Conservation (phyloP, 768 basidiomycete genomes). For the Lactifluus pinguis region DNA sequence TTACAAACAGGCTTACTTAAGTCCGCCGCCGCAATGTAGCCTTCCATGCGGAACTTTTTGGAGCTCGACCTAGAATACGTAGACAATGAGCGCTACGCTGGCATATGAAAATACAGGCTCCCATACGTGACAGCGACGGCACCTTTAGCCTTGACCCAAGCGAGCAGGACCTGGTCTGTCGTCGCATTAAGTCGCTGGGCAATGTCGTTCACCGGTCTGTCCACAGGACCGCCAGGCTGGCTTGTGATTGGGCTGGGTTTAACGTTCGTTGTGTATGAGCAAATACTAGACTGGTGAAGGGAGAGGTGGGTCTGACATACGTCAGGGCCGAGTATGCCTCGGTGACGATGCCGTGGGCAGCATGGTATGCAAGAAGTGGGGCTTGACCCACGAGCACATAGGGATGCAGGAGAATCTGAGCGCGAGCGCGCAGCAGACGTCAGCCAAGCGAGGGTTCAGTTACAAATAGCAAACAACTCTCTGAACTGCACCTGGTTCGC, state of each 20-base stretch:
- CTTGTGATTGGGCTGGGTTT: slow-evolving; percentile 48
- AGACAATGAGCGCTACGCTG: neutral
- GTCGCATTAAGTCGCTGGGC: slow-evolving; percentile 42
- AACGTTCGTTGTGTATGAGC: neutral
- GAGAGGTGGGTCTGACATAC: slow-evolving; percentile 28
- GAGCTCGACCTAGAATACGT: slow-evolving; percentile 43
- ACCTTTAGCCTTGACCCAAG: slow-evolving; percentile 65
- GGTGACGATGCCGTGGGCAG: slow-evolving; percentile 49
- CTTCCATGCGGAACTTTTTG: slow-evolving; percentile 53
- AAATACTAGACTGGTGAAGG: neutral
- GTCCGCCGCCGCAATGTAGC: slow-evolving; percentile 62
- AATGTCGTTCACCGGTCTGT: slow-evolving; percentile 46
- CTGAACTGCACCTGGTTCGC: slow-evolving; percentile 51
- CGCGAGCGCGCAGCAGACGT: neutral
- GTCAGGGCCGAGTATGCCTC: slow-evolving; percentile 66
- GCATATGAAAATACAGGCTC: neutral
- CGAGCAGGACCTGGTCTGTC: slow-evolving; percentile 59
- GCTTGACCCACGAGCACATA: slow-evolving; percentile 52
- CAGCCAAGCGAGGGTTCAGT: neutral
- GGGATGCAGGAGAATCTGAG: slow-evolving; percentile 58
- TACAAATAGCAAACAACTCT: neutral
- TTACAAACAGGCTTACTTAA: slow-evolving; percentile 33
- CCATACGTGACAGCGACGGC: slow-evolving; percentile 54
- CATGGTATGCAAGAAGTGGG: slow-evolving; percentile 48
- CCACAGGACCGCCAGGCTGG: slow-evolving; percentile 54